A percentile compares a stretch with the other conserved stretches of the same genome.
These are phyloP conservation scores for Candida alai DNA, from an alignment of 805 yeast species.

Conservation along the genomic window DNA sequence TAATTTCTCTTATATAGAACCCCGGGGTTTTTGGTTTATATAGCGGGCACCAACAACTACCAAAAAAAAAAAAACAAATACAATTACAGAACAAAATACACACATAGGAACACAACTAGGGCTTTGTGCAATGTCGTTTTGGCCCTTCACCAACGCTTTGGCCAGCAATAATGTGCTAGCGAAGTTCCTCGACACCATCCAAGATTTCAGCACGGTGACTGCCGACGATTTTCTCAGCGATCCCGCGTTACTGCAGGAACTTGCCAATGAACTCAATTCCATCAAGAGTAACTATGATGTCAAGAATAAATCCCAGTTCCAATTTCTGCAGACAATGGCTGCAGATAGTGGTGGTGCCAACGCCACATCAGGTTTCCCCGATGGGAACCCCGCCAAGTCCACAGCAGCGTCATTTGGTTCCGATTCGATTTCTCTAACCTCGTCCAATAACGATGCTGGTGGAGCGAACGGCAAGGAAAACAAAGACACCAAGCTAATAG, in stretches of 20 bases:
- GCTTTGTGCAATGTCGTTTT: constrained; percentile 43
- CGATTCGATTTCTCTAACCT: constrained; percentile 28
- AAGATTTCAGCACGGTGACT: constrained; percentile 27
- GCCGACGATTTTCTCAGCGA: constrained; percentile 33
- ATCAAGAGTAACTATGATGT: constrained; percentile 32
- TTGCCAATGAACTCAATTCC: constrained; percentile 33
- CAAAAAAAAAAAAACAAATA: background rate
- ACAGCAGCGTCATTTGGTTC: constrained; percentile 7
- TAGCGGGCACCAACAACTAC: too few relatives aligned
- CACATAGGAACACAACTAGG: too few relatives aligned
- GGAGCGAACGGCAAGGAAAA: constrained; percentile 27
- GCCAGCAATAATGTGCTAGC: constrained; percentile 36
- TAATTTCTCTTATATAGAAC: too few relatives aligned
- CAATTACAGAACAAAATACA: constrained; percentile 1
- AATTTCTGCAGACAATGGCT: constrained; percentile 26
- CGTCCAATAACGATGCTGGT: constrained; percentile 27
- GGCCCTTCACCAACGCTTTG: constrained; percentile 42
- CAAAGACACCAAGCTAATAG: constrained; percentile 56
- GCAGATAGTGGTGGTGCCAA: too few relatives aligned
- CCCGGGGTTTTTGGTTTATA: too few relatives aligned
- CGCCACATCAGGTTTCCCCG: too few relatives aligned
- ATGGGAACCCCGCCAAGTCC: constrained; percentile 13
- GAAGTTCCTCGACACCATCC: constrained; percentile 36
- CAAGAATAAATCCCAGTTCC: constrained; percentile 22
- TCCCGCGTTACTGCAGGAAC: constrained; percentile 31